Percentiles rank a stretch among this genome's conserved stretches.
Conservation (phyloP, 257 asterid genomes). For the Ophiorrhiza pumila region DNA sequence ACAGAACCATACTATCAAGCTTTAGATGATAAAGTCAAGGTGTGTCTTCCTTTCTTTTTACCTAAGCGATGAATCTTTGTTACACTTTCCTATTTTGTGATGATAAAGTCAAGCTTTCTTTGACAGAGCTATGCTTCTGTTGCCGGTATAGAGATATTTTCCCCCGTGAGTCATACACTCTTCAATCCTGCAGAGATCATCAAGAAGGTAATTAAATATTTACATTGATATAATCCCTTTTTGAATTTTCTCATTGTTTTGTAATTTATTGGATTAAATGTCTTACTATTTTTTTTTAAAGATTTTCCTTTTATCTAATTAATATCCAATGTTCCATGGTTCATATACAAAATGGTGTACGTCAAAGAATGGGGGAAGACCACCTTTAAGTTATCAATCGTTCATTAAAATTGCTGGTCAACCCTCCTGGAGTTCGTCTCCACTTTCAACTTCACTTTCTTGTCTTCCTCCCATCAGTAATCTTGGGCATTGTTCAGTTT, state of each 20-base stretch:
- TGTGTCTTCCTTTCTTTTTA: slow-evolving; percentile 17
- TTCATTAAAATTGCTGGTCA: slow-evolving; percentile 83
- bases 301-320: slow-evolving; percentile 1
- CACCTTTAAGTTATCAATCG: slow-evolving; percentile 84
- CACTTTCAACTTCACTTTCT: slow-evolving; percentile 40
- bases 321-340: neutral
- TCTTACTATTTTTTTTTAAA: neutral
- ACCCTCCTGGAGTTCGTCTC: slow-evolving; percentile 74
- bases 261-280: neutral
- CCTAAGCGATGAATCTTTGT: neutral
- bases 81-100: neutral
- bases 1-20: slow-evolving; percentile 87
- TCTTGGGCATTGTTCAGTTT: slow-evolving; percentile 39
- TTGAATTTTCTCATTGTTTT: neutral
- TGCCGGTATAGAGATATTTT: slow-evolving; percentile 64
- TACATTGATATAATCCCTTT: neutral
- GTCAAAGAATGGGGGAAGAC: slow-evolving; percentile 78
- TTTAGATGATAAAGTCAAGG: slow-evolving; percentile 66
- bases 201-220: slow-evolving; percentile 46
- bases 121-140: slow-evolving; percentile 55
- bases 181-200: slow-evolving; percentile 83
- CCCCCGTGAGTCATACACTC: slow-evolving; percentile 92
- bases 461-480: slow-evolving; percentile 71
- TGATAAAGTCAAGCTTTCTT: slow-evolving; percentile 14
- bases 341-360: neutral